phyloP scores from a whole-genome alignment of 1,284 basidiomycete genomes.

The Cutaneotrichosporon cavernicola region DNA sequence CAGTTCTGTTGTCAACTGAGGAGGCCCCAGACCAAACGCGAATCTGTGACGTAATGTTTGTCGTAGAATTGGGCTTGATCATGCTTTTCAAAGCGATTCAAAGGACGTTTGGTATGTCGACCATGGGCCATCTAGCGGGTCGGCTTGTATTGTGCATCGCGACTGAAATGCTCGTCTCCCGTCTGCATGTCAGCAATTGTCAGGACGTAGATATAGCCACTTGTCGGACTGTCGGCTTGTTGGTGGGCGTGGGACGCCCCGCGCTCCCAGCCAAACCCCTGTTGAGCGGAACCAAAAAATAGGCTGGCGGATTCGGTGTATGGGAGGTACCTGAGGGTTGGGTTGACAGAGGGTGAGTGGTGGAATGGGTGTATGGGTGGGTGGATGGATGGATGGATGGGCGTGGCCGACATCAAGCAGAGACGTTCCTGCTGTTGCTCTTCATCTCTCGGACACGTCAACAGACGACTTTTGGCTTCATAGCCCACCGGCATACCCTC shows the following conservation, averaged over 20 bases:
- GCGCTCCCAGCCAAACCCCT: not conserved
- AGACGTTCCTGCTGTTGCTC: not conserved
- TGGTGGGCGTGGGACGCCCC: too few relatives aligned
- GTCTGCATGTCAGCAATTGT: too few relatives aligned
- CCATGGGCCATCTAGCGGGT: too few relatives aligned
- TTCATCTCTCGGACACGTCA: conserved; percentile 2
- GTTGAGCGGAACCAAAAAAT: conserved; percentile 2
- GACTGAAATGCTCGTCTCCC: too few relatives aligned
- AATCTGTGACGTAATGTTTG: not conserved
- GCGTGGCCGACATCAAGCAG: not conserved
- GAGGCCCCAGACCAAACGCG: not conserved
- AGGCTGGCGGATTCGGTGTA: too few relatives aligned
- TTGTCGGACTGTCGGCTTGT: too few relatives aligned
- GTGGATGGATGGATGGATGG: not conserved
- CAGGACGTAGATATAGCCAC: too few relatives aligned
- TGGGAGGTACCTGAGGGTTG: not conserved
- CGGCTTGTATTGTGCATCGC: too few relatives aligned
- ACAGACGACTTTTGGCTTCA: conserved; percentile 10
- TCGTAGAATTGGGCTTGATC: not conserved
- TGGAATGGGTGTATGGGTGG: too few relatives aligned
- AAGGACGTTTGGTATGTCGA: too few relatives aligned
- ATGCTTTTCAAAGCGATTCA: too few relatives aligned
- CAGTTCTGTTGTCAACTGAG: not conserved
- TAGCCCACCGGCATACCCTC: conserved; percentile 3
- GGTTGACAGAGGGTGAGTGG: too few relatives aligned